phyloP scores from a whole-genome alignment of 2,329 filamentous ascomycete species.

The Penicillium thymicola region DNA sequence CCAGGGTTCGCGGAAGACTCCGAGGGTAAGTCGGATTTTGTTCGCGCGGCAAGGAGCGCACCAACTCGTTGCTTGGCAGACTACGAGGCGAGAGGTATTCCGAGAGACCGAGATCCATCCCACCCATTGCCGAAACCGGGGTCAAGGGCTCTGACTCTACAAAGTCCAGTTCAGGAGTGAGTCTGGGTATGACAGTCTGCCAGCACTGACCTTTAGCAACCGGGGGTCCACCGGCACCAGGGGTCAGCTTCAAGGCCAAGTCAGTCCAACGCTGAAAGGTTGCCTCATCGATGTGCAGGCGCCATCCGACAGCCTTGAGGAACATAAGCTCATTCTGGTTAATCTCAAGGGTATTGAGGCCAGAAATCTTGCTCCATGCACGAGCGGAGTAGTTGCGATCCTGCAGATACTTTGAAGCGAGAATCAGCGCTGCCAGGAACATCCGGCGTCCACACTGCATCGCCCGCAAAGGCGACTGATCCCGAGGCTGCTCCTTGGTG shows the following conservation, averaged over 20 bases:
- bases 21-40: conserved; percentile 31
- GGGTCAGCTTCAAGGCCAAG: conserved; percentile 80
- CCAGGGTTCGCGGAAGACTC: conserved; percentile 47
- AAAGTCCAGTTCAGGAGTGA: conserved; percentile 57
- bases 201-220: conserved; percentile 38
- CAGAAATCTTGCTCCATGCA: conserved; percentile 98
- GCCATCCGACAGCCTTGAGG: conserved; percentile 85
- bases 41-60: conserved; percentile 22
- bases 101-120: conserved; percentile 25
- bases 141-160: conserved; percentile 39
- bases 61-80: conserved; percentile 20
- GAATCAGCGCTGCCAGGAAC: conserved; percentile 91
- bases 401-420: conserved; percentile 96
- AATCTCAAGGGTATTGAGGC: conserved; percentile 88
- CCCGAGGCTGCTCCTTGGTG: conserved; percentile 77
- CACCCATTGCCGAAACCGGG: conserved; percentile 24
- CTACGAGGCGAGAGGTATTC: conserved; percentile 34
- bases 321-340: conserved; percentile 96
- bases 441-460: conserved; percentile 95
- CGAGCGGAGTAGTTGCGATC: conserved; percentile 96
- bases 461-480: conserved; percentile 69
- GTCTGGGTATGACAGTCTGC: conserved; percentile 50
- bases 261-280: conserved; percentile 93
- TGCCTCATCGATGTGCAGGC: conserved; percentile 85
- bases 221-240: conserved; percentile 48